Evolutionary conservation across 192 early-diverging fungal genomes (phyloP), one percentile per base, ranked within the genome.

Genomic region (Umbelopsis isabellina): DNA sequence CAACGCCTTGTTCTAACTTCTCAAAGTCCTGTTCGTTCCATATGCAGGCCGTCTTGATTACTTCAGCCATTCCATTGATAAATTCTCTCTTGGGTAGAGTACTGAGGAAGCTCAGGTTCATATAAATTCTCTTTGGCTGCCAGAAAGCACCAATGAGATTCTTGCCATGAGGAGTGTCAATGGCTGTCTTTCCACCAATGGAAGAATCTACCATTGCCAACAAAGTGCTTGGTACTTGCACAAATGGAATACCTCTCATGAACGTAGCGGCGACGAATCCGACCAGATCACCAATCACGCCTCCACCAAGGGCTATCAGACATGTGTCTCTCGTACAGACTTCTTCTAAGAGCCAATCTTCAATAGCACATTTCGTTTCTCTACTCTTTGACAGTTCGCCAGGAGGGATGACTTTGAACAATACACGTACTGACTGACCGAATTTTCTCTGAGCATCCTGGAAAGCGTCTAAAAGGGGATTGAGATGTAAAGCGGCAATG

Each of bases 241-340:
- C 82, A 75, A 95, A 87, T n/a, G 93, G 90, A 49, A 94, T 87
- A 21, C 97, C 97, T 49, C 96, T 90, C 96, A 99, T 99, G 74
- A 97, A 99, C 3, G 95, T 99, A 7, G 97, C 92, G 11, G 97
- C 96, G n/a, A 97, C 94, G 81, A 90, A 99, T 55, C 97, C 97
- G 21, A 92, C 88, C 65, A 99, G 79, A 80, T 99, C 97, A 53
- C 97, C 96, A 75, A 99, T 94, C 0, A 99, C 97, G 5, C 97
- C 97, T 47, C 96, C 97, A 69, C 97, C 97, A 49, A 99, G 86
- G 1, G 96, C 96, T 35, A 99, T 78, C 49, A 99, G 84, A 70
- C 92, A 91, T 2, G 94, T 93, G 76, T 99, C 97, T 50, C 97
- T 86, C 30, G 95, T 97, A 77, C 95, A 97, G 18, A 86, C 85